phyloP scores from a whole-genome alignment of 768 basidiomycete species.

The Tricholoma matsutake region DNA sequence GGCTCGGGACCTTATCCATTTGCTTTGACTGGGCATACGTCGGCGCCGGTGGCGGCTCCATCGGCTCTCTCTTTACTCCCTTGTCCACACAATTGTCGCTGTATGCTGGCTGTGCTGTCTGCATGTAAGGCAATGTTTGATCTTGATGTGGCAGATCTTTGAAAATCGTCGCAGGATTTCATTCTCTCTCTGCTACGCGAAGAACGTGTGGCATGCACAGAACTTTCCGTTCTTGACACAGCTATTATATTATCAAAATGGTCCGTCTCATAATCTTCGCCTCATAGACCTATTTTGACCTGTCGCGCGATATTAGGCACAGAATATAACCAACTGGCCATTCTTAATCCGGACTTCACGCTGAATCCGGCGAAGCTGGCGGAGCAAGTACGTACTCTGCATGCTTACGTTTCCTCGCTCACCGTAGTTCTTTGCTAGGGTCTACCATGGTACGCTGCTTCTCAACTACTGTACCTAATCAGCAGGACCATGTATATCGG shows the following conservation, averaged over 20 bases:
- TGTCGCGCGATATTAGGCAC: slow-evolving; percentile 17
- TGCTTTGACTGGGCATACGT: slow-evolving; percentile 56
- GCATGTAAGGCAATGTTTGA: slow-evolving; percentile 31
- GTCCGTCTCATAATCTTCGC: not conserved
- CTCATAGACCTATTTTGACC: not conserved
- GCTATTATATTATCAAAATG: slow-evolving; percentile 23
- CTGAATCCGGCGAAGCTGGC: slow-evolving; percentile 45
- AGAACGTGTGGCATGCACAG: slow-evolving; percentile 55
- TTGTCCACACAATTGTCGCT: slow-evolving; percentile 43
- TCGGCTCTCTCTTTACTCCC: slow-evolving; percentile 40
- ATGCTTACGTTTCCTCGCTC: not conserved
- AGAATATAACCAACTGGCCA: slow-evolving; percentile 46
- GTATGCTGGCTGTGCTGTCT: slow-evolving; percentile 42
- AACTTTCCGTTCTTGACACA: slow-evolving; percentile 57
- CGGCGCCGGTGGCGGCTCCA: slow-evolving; percentile 31
- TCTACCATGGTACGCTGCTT: slow-evolving; percentile 41
- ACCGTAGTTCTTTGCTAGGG: slow-evolving; percentile 20
- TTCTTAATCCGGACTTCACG: slow-evolving; percentile 46
- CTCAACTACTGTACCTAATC: slow-evolving; percentile 38
- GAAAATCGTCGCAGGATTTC: slow-evolving; percentile 27
- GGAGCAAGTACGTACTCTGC: slow-evolving; percentile 18
- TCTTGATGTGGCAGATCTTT: not conserved
- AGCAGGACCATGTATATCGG: slow-evolving; percentile 38
- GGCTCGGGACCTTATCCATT: slow-evolving; percentile 49
- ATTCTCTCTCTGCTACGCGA: slow-evolving; percentile 42